Percentiles rank a stretch among this genome's conserved stretches.
These are phyloP conservation scores for Tricholoma hemisulphureum DNA, from an alignment of 768 basidiomycete species.

Conservation along the genomic window DNA sequence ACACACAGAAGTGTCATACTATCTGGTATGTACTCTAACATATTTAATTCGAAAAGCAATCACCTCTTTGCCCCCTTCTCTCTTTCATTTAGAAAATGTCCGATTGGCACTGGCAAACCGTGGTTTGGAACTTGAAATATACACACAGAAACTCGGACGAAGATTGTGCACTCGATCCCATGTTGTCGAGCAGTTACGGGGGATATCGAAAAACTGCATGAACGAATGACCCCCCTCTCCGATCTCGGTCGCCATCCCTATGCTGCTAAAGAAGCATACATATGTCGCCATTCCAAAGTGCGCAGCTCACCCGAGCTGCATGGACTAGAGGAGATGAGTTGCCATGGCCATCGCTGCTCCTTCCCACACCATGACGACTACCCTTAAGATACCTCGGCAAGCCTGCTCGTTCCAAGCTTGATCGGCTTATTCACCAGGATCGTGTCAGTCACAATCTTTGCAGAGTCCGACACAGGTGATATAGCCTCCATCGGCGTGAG, in stretches of 20 bases:
- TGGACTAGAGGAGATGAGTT: neutral
- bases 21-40: slow-evolving; percentile 18
- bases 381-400: neutral
- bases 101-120: slow-evolving; percentile 2
- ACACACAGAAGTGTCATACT: slow-evolving; percentile 18
- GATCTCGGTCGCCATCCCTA: neutral
- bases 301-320: neutral
- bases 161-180: neutral
- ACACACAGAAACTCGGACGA: neutral
- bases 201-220: neutral
- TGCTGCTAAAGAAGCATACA: neutral
- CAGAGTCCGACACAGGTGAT: slow-evolving; percentile 3
- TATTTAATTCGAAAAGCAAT: slow-evolving; percentile 14
- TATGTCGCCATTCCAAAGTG: neutral
- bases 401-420: slow-evolving; percentile 8
- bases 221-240: neutral
- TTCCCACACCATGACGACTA: neutral
- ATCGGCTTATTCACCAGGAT: slow-evolving; percentile 16
- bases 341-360: neutral
- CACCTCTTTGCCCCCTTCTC: slow-evolving; percentile 3
- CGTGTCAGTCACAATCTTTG: neutral
- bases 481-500: slow-evolving; percentile 2
- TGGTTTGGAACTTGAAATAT: neutral
- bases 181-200: neutral
- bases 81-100: slow-evolving; percentile 3